Conservation (phyloP, 2,329 filamentous ascomycete species). For the Ilyonectria sp. region DNA sequence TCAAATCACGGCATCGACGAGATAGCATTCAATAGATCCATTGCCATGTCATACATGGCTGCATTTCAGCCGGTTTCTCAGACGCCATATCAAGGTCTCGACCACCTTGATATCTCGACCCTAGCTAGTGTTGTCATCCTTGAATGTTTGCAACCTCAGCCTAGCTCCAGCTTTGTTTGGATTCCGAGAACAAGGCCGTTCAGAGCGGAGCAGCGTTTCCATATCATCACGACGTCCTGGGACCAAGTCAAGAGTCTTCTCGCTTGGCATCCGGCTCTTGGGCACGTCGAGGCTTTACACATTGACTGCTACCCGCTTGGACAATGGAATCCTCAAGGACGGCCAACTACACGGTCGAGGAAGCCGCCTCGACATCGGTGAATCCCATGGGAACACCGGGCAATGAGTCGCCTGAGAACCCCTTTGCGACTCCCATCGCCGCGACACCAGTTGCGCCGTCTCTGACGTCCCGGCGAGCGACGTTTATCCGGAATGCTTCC, state of each 20-base stretch:
- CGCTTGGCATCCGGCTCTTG: slow-evolving; percentile 29
- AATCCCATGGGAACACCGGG: slow-evolving; percentile 36
- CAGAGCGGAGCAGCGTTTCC: slow-evolving; percentile 19
- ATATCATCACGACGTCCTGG: slow-evolving; percentile 21
- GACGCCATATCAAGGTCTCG: slow-evolving; percentile 25
- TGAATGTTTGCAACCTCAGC: slow-evolving; percentile 5
- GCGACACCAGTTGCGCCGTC: slow-evolving; percentile 41
- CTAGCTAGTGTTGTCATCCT: slow-evolving; percentile 11
- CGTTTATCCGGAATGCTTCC: slow-evolving; percentile 29
- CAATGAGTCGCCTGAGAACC: slow-evolving; percentile 38
- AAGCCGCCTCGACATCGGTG: slow-evolving; percentile 17
- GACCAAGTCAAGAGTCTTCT: slow-evolving; percentile 15
- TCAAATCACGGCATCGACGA: slow-evolving; percentile 5
- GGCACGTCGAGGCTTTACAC: slow-evolving; percentile 23
- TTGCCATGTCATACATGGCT: slow-evolving; percentile 21
- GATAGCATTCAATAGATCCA: slow-evolving; percentile 25
- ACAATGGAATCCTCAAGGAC: slow-evolving; percentile 40
- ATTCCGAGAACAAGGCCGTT: slow-evolving; percentile 8
- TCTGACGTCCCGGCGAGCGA: slow-evolving; percentile 32
- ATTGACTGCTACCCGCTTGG: slow-evolving; percentile 30
- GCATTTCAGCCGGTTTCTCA: slow-evolving; percentile 28
- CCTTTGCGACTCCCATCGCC: slow-evolving; percentile 40
- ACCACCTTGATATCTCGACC: slow-evolving; percentile 11
- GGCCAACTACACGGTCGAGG: slow-evolving; percentile 33
- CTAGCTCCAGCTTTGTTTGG: slow-evolving; percentile 8